Evolutionary conservation across 371 early-diverging fungal species (phyloP).

Genomic region (Funneliformis caledonium): DNA sequence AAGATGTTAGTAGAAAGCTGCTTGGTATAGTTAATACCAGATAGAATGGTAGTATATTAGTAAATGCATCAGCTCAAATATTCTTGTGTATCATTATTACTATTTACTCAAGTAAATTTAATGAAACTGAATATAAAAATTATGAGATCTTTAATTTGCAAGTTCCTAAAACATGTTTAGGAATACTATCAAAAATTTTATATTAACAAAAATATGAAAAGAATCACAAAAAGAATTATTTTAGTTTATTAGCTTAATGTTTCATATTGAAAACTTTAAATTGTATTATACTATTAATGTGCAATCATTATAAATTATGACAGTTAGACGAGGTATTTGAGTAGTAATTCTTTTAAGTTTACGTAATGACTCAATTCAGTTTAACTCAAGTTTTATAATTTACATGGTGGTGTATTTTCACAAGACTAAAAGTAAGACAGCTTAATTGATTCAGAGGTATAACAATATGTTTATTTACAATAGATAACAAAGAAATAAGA

Average conservation of each 20-base stretch:
- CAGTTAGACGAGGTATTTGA: no score
- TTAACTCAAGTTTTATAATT: no score
- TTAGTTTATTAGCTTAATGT: slow-evolving; percentile 78
- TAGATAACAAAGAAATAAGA: no score
- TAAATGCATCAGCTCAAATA: slow-evolving; percentile 94
- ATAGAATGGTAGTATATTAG: slow-evolving; percentile 94
- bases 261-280: slow-evolving; percentile 92
- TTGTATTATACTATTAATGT: no score
- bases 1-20: slow-evolving; percentile 94
- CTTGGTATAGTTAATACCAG: slow-evolving; percentile 99
- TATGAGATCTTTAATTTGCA: slow-evolving; percentile 85
- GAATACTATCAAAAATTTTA: slow-evolving; percentile 85
- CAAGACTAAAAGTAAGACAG: no score
- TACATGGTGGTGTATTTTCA: no score
- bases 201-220: slow-evolving; percentile 85
- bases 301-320: no score
- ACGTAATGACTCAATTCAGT: no score
- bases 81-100: slow-evolving; percentile 96
- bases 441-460: no score
- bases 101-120: slow-evolving; percentile 90
- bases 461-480: no score
- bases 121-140: slow-evolving; percentile 76
- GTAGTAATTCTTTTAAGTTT: no score
- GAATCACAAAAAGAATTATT: slow-evolving; percentile 71
- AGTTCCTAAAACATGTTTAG: slow-evolving; percentile 78